Base-by-base conservation (phyloP, 768 basidiomycete species). In the Serendipita vermifera region DNA sequence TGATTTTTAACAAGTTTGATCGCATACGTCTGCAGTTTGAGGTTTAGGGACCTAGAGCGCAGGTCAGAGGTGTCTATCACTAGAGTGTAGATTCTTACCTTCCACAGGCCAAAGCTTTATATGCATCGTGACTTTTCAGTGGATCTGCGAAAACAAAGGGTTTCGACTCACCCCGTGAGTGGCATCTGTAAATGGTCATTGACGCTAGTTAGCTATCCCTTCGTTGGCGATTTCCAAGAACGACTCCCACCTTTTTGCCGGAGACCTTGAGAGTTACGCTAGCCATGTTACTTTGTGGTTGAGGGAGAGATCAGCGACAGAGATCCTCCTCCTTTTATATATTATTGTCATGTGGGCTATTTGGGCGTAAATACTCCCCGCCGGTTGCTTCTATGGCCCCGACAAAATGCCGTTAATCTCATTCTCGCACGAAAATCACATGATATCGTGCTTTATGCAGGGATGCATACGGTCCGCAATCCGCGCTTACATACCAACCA, bases 51-150 rank as follows among this genome's bases (percentile, higher is more conserved):
- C 32, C 46, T 51, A 27, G 9, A n/a, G 9, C 9, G 24, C 11
- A n/a, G n/a, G 24, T n/a, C n/a, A 24, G 9, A 31, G 46, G 32
- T 31, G 9, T 24, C 46, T 9, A 51, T 7, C 9, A 15, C 9
- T n/a, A 26, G n/a, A 29, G 39, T 60, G 20, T 54, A 40, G 26
- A 59, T 56, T 13, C 59, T 59, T 15, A 67, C 63, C 55, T 67
- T 66, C 66, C 66, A 67, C 33, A 66, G 56, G 20, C 66, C 66
- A 57, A 58, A 58, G 33, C 59, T 59, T 17, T 9, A 31, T 15
- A 11, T 13, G n/a, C n/a, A n/a, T n/a, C n/a, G n/a, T n/a, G n/a
- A n/a, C n/a, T n/a, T n/a, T n/a, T n/a, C n/a, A n/a, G n/a, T n/a
- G n/a, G n/a, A n/a, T n/a, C n/a, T n/a, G n/a, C n/a, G n/a, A n/a